Conservation (phyloP, 257 asterid species). For the Solanum commersonii region DNA sequence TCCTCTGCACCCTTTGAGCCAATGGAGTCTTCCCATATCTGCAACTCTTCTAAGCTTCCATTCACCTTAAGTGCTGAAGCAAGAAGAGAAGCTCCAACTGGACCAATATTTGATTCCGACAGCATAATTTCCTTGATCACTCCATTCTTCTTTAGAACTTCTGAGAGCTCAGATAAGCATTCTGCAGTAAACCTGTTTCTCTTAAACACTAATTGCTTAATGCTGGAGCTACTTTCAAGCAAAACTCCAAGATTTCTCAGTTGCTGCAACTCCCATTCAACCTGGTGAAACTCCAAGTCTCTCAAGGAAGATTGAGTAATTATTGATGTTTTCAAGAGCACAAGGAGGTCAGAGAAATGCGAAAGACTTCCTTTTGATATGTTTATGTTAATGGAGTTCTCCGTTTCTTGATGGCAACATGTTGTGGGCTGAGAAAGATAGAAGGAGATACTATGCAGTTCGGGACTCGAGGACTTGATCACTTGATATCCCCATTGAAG, state of each 20-base stretch:
- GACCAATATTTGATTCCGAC: slow-evolving; percentile 58
- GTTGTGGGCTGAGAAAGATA: slow-evolving; percentile 39
- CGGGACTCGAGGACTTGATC: slow-evolving; percentile 23
- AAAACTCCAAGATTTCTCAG: slow-evolving; percentile 20
- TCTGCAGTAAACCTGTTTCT: slow-evolving; percentile 38
- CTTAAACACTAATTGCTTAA: slow-evolving; percentile 34
- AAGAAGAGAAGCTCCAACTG: slow-evolving; percentile 40
- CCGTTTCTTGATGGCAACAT: slow-evolving; percentile 42
- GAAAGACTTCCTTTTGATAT: slow-evolving; percentile 15
- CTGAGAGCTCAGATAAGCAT: slow-evolving; percentile 46
- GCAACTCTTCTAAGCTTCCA: slow-evolving; percentile 45
- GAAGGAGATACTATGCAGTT: slow-evolving; percentile 50
- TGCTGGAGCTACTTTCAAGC: slow-evolving; percentile 22
- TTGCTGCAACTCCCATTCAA: slow-evolving; percentile 50
- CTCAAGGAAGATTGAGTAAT: slow-evolving; percentile 12
- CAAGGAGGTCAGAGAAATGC: slow-evolving; percentile 41
- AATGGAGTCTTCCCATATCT: slow-evolving; percentile 77
- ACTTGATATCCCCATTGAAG: slow-evolving; percentile 43
- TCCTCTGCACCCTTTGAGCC: slow-evolving; percentile 75
- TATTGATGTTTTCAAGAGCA: slow-evolving; percentile 13
- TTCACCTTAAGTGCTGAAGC: slow-evolving; percentile 60
- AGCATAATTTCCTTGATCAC: slow-evolving; percentile 36
- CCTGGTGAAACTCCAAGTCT: slow-evolving; percentile 53
- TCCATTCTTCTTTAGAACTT: slow-evolving; percentile 26
- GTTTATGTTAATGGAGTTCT: slow-evolving; percentile 42